Base-by-base conservation (phyloP, 441 rosid genomes). In the Croton setiger region DNA sequence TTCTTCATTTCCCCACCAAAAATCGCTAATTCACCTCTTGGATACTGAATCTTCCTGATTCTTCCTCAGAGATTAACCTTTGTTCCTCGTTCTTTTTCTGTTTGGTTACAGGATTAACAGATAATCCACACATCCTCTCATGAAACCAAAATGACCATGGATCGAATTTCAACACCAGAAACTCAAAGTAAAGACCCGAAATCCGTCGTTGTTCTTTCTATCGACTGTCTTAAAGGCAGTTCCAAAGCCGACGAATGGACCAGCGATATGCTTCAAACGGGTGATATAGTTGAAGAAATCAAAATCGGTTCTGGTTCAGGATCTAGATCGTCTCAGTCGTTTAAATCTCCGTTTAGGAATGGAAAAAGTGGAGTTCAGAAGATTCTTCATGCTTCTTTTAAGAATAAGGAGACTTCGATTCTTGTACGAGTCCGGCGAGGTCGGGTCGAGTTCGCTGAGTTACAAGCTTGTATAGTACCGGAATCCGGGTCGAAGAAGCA, bases 201-300 rank as follows among this genome's bases (percentile, higher is more conserved):
- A 64, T 77, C 86, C 62, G 27, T 74, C 48, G 7, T 57, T 1
- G 93, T 92, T 18, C 87, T 93, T 57, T 88, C 98, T 18, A 87
- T 93, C 76, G 97, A 91, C 23, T 91, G 98, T 64, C 84, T 93
- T 0, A 89, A 87, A 71, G 97, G 98, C 39, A 87, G 87, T 71
- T 88, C 92, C 13, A 93, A 83, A 70, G 95, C 91, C 72, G 97
- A 89, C 27, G 98, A 93, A 75, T 91, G 98, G 98, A 85, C 96
- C 68, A 86, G 85, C 14, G 98, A 91, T 72, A 88, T 88, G 93
- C 93, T 91, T 59, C 96, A 93, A 67, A 91, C 96, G 0, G 98
- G 97, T 13, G 98, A 93, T 70, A 87, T 93, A 74, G 98, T 93
- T 0, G 98, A 91, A 72, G 97, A 93, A 74, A 81, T 93, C 52